phyloP scores from a whole-genome alignment of 208 protist species.

The Trypanosoma rangeli region DNA sequence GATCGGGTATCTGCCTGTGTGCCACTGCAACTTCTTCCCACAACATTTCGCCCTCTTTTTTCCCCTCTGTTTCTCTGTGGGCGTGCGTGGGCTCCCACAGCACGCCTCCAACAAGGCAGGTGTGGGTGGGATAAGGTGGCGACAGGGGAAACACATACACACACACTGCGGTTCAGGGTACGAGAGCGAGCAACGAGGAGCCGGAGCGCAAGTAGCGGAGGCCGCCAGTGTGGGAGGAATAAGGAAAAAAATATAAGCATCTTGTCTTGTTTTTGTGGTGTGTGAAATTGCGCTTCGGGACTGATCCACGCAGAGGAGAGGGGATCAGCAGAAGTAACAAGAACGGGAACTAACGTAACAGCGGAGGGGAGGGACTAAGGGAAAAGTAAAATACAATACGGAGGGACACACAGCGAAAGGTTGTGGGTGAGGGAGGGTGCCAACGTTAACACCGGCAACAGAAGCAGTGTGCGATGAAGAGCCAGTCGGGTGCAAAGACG shows the following conservation, averaged over 20 bases:
- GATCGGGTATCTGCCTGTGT: not conserved
- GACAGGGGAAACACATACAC: not conserved
- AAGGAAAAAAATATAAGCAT: too few relatives aligned
- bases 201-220: too few relatives aligned
- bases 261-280: not conserved
- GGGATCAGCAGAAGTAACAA: not conserved
- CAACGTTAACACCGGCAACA: not conserved
- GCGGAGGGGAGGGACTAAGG: not conserved
- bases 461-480: not conserved
- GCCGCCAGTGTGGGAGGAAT: too few relatives aligned
- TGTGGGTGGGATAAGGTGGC: not conserved
- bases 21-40: not conserved
- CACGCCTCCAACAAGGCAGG: not conserved
- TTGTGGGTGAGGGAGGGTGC: too few relatives aligned
- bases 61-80: not conserved
- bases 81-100: not conserved
- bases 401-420: not conserved
- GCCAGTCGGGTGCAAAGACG: constrained; percentile 37
- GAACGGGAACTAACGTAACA: too few relatives aligned
- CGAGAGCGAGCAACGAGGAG: too few relatives aligned
- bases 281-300: not conserved
- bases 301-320: not conserved
- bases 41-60: not conserved
- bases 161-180: too few relatives aligned
- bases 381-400: not conserved